These are phyloP conservation scores for Botryotinia calthae DNA, from an alignment of 2,329 filamentous ascomycete species.

Conservation along the genomic window DNA sequence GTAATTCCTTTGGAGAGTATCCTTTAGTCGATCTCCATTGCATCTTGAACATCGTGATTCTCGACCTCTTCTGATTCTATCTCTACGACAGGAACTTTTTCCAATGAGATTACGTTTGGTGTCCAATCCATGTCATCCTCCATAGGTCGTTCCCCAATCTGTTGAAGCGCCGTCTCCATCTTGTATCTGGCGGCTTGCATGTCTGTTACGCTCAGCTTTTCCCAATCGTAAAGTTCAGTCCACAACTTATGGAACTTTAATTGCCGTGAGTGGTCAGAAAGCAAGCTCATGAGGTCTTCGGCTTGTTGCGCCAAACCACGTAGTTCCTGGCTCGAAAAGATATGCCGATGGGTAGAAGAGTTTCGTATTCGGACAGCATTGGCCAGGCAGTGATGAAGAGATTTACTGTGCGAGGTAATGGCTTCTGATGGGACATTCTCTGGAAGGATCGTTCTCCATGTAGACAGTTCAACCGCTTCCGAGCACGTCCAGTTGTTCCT, in stretches of 20 bases:
- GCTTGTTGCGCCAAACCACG: slow-evolving; percentile 32
- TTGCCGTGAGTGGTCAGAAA: slow-evolving; percentile 32
- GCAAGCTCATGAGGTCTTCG: slow-evolving; percentile 36
- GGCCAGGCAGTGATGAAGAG: slow-evolving; percentile 28
- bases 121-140: slow-evolving; percentile 40
- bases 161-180: slow-evolving; percentile 31
- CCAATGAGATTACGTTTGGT: slow-evolving; percentile 34
- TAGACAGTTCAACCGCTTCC: slow-evolving; percentile 36
- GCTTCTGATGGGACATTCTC: slow-evolving; percentile 27
- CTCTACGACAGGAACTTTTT: slow-evolving; percentile 27
- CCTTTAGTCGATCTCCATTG: slow-evolving; percentile 34
- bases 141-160: slow-evolving; percentile 35
- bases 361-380: slow-evolving; percentile 37
- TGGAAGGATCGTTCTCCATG: slow-evolving; percentile 34
- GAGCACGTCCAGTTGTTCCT: slow-evolving; percentile 34
- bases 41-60: slow-evolving; percentile 24
- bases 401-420: slow-evolving; percentile 25
- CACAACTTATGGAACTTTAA: slow-evolving; percentile 33
- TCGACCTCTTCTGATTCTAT: slow-evolving; percentile 14
- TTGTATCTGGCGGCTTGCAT: slow-evolving; percentile 27
- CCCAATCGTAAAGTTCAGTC: slow-evolving; percentile 33
- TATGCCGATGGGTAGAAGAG: slow-evolving; percentile 36
- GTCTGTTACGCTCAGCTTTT: slow-evolving; percentile 23
- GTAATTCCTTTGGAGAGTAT: not conserved
- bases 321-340: slow-evolving; percentile 35